Base-by-base conservation (phyloP, 75 land plant genomes). In the Cupressus sempervirens region DNA sequence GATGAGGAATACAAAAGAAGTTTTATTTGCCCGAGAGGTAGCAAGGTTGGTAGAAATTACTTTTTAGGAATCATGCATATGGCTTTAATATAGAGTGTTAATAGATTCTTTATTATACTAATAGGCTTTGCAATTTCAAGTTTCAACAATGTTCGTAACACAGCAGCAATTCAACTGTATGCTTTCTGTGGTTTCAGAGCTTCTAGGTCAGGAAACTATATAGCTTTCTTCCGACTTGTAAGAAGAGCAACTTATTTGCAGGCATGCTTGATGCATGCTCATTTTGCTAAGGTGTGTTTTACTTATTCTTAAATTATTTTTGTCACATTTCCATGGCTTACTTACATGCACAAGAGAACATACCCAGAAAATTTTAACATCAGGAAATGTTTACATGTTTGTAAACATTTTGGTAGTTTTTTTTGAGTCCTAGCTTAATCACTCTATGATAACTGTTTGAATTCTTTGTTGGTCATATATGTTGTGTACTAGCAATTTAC, bases 251-350 rank as follows among this genome's bases (percentile, higher is more conserved):
- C 92, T 32, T 98, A 98, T 70, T 91, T 98, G 80, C 99, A 98
- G 91, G 97, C 98, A 46, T 98, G 99, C 86, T 87, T 98, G 86
- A 98, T 98, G 99, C 99, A 98, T 93, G 98, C 99, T 82, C 99
- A 98, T 82, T 98, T 98, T 91, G 75, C 97, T 7, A 98, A 98
- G 98, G 99, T 98, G 90, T 83, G 62, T 35, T 50, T 50, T 43
- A n/a, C 46, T 83, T 45, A 72, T 12, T 84, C 73, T 76, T 34
- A 18, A 3, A 14, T 52, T 54, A 8, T 84, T 52, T 53, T 26
- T 43, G 58, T 34, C 23, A 26, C 30, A 83, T 82, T 18, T 86
- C 50, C 26, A 32, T 29, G 26, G 11, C 32, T 46, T 85, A 5
- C n/a, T 30, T 30, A 8, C 53, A 45, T 15, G 50, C 14, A 45